A percentile compares a stretch with the other conserved stretches of the same genome.
These are phyloP conservation scores for Pilasporangium apinafurcum DNA, from an alignment of 352 stramenopile species.

Conservation along the genomic window DNA sequence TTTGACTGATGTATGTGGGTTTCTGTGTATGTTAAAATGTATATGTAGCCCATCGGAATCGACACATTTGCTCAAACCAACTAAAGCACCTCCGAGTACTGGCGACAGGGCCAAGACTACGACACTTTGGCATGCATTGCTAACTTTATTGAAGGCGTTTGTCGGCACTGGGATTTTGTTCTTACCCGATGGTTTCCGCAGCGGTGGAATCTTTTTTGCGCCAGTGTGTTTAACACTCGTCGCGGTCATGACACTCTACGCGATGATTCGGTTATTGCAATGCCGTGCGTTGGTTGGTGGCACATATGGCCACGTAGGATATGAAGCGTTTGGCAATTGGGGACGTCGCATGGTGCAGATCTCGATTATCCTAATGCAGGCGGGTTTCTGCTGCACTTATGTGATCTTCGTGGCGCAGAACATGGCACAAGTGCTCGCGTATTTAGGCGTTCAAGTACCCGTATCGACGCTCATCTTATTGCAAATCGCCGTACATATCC, in stretches of 20 bases:
- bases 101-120: conserved; percentile 57
- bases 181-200: conserved; percentile 65
- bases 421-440: conserved; percentile 62
- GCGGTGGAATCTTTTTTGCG: conserved; percentile 69
- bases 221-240: conserved; percentile 58
- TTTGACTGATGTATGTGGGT: neutral
- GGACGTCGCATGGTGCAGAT: conserved; percentile 69
- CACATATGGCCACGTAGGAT: conserved; percentile 75
- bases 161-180: conserved; percentile 79
- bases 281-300: conserved; percentile 60
- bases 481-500: conserved; percentile 70
- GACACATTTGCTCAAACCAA: conserved; percentile 17
- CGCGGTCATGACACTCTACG: conserved; percentile 58
- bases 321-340: conserved; percentile 57
- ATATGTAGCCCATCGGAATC: conserved; percentile 20
- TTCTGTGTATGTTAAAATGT: conserved; percentile 3
- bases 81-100: conserved; percentile 14
- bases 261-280: conserved; percentile 71
- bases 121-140: conserved; percentile 69
- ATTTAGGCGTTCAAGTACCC: conserved; percentile 29
- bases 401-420: conserved; percentile 83
- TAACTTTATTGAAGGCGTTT: conserved; percentile 80
- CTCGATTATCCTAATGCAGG: conserved; percentile 81
- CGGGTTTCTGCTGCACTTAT: conserved; percentile 82
- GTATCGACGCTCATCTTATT: conserved; percentile 62